phyloP scores from a whole-genome alignment of 768 basidiomycete genomes.

The Ramaria rubella region DNA sequence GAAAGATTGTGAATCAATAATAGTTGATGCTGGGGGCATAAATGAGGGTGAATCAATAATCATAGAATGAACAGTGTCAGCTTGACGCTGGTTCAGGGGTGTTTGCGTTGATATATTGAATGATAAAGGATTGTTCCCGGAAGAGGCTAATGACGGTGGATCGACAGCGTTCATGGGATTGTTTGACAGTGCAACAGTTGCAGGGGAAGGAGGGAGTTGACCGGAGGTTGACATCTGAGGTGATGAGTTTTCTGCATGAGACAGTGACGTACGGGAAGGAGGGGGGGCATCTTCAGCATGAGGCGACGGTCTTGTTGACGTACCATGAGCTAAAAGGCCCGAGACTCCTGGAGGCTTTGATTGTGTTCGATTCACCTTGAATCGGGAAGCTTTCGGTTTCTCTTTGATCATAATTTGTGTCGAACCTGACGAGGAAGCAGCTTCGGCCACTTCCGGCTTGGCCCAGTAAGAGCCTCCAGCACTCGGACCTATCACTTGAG shows the following conservation, averaged over 20 bases:
- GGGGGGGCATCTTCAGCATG: too few relatives aligned
- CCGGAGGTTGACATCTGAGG: constrained; percentile 19
- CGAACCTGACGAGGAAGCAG: not conserved
- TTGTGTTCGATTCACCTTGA: constrained; percentile 2
- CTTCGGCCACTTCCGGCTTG: not conserved
- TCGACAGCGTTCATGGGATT: not conserved
- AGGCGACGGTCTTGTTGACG: too few relatives aligned
- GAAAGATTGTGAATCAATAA: not conserved
- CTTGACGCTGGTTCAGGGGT: not conserved
- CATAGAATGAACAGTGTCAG: too few relatives aligned
- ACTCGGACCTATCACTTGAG: constrained; percentile 1
- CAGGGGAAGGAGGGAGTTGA: not conserved
- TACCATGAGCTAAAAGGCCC: too few relatives aligned
- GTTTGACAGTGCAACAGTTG: too few relatives aligned
- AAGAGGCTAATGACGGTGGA: not conserved
- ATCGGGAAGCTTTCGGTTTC: constrained; percentile 1
- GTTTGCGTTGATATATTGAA: not conserved
- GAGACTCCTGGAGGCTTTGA: too few relatives aligned
- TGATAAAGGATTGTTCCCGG: not conserved
- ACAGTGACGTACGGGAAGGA: too few relatives aligned
- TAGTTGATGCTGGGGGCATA: constrained; percentile 1
- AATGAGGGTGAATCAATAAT: constrained; percentile 18
- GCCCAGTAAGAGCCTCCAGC: constrained; percentile 2
- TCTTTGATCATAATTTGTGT: not conserved
- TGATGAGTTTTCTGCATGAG: constrained; percentile 41